phyloP scores from a whole-genome alignment of 148 eudicot genomes.

The Rheum nobile region DNA sequence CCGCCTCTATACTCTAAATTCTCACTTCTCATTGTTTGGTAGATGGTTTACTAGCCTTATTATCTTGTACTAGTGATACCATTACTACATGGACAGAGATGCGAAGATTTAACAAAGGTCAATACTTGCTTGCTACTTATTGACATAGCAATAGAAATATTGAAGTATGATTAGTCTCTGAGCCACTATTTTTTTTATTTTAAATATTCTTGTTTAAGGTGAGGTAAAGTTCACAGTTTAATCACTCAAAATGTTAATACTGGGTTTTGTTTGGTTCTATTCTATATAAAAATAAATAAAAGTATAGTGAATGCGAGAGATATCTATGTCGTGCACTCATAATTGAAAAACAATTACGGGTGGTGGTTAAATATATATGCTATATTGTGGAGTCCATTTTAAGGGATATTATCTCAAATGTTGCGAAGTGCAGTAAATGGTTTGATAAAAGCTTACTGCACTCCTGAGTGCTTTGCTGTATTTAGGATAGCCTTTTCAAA shows the following conservation, averaged over 20 bases:
- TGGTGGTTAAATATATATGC: too few species aligned
- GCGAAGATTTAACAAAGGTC: background rate
- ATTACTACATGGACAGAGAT: background rate
- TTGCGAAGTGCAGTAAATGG: too few species aligned
- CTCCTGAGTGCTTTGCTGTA: background rate
- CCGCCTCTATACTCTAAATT: background rate
- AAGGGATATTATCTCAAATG: too few species aligned
- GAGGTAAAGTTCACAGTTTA: background rate
- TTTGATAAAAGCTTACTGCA: background rate
- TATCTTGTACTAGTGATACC: background rate
- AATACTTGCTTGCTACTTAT: background rate
- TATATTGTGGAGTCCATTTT: too few species aligned
- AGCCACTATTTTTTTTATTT: too few species aligned
- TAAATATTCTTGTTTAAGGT: background rate
- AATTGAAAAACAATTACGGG: too few species aligned
- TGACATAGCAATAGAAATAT: background rate
- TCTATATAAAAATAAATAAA: too few species aligned
- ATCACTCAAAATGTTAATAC: background rate
- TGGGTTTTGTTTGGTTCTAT: background rate
- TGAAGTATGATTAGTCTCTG: too few species aligned
- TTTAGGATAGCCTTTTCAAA: background rate
- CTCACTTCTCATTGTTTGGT: background rate
- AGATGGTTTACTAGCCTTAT: background rate
- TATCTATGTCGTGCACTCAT: too few species aligned
- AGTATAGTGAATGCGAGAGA: too few species aligned